Evolutionary conservation across 371 early-diverging fungal species (phyloP).

Genomic region (Apophysomyces variabilis): DNA sequence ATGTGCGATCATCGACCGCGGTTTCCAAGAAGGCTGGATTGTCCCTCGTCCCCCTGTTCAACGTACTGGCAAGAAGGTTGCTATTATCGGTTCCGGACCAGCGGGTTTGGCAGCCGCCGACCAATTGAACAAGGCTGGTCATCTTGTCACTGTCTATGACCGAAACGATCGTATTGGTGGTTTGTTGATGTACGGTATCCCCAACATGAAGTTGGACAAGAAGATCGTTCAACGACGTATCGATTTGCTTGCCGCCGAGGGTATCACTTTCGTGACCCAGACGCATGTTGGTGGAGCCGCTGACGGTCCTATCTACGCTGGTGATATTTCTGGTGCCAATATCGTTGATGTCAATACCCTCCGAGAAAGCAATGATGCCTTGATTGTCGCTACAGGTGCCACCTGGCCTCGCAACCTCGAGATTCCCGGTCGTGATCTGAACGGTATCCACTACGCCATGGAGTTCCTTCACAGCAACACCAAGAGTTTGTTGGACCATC

Average conservation of each 20-base stretch:
- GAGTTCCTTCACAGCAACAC: slow-evolving; percentile 93
- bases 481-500: slow-evolving; percentile 81
- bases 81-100: slow-evolving; percentile 94
- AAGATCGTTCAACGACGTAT: slow-evolving; percentile 90
- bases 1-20: slow-evolving; percentile 95
- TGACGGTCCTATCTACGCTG: slow-evolving; percentile 17
- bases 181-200: slow-evolving; percentile 97
- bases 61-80: slow-evolving; percentile 86
- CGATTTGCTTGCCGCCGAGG: slow-evolving; percentile 91
- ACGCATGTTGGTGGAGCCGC: slow-evolving; percentile 74
- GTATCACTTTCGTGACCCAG: slow-evolving; percentile 84
- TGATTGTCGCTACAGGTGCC: slow-evolving; percentile 93
- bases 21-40: slow-evolving; percentile 96
- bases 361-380: slow-evolving; percentile 72
- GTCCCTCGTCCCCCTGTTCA: slow-evolving; percentile 75
- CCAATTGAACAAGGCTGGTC: slow-evolving; percentile 96
- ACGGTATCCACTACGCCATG: slow-evolving; percentile 98
- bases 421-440: slow-evolving; percentile 83
- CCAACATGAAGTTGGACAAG: slow-evolving; percentile 99
- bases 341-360: slow-evolving; percentile 61
- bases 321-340: slow-evolving; percentile 49
- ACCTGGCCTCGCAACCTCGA: slow-evolving; percentile 96
- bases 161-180: slow-evolving; percentile 96
- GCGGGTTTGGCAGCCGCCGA: slow-evolving; percentile 97
- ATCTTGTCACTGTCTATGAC: slow-evolving; percentile 93